Evolutionary conservation across 2,329 filamentous ascomycete genomes (phyloP).

Genomic region (Massarina eburnea): DNA sequence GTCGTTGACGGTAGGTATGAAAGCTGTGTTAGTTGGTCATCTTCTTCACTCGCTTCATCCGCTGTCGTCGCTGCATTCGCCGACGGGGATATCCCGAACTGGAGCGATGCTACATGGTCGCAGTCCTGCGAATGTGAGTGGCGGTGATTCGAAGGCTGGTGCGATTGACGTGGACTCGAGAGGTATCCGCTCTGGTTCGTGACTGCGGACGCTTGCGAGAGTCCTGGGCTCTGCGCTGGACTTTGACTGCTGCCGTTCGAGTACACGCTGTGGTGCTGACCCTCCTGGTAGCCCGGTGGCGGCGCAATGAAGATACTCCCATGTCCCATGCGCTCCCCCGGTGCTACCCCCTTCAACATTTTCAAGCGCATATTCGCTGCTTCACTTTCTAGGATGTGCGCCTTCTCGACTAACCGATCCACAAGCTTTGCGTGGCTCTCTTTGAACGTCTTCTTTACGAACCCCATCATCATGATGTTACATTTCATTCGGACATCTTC

Average conservation of each 20-base stretch:
- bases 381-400: slow-evolving; percentile 37
- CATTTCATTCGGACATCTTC: slow-evolving; percentile 85
- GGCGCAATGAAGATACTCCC: slow-evolving; percentile 39
- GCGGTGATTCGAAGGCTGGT: too few species aligned
- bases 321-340: slow-evolving; percentile 35
- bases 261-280: slow-evolving; percentile 10
- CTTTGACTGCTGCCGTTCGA: slow-evolving; percentile 16
- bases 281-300: slow-evolving; percentile 32
- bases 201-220: slow-evolving; percentile 13
- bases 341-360: slow-evolving; percentile 30
- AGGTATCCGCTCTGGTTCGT: slow-evolving; percentile 11
- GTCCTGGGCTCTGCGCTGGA: slow-evolving; percentile 9
- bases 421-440: slow-evolving; percentile 73
- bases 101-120: slow-evolving; percentile 2
- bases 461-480: slow-evolving; percentile 72
- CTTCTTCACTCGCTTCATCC: background rate
- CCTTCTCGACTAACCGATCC: slow-evolving; percentile 48
- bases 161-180: slow-evolving; percentile 3
- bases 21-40: slow-evolving; percentile 1
- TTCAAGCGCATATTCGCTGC: slow-evolving; percentile 37
- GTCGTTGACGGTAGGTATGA: slow-evolving; percentile 12
- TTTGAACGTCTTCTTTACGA: slow-evolving; percentile 81
- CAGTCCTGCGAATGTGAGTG: slow-evolving; percentile 9
- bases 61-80: background rate
- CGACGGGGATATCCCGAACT: background rate